phyloP scores from a whole-genome alignment of 768 basidiomycete species.

The Clitopilus hobsonii region DNA sequence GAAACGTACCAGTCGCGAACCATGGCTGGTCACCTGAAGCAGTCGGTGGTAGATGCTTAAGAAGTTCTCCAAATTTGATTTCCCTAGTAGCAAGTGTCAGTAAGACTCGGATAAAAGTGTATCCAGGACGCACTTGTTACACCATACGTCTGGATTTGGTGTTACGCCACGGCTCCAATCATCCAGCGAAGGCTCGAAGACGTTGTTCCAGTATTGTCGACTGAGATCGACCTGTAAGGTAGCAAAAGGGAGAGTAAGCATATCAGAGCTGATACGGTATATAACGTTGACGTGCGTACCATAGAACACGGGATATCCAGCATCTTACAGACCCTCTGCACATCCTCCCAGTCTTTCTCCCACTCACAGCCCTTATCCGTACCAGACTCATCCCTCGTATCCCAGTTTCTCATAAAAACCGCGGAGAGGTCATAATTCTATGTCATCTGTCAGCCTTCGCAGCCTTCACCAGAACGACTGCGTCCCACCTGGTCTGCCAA shows the following conservation, averaged over 20 bases:
- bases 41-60: conserved; percentile 49
- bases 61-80: conserved; percentile 86
- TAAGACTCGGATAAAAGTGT: too few relatives aligned
- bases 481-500: conserved; percentile 58
- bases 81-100: conserved; percentile 43
- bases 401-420: conserved; percentile 97
- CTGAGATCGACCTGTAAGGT: conserved; percentile 91
- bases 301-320: conserved; percentile 71
- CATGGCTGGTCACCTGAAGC: conserved; percentile 38
- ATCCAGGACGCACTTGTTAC: conserved; percentile 79
- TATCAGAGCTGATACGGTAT: conserved; percentile 2
- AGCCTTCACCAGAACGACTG: not conserved
- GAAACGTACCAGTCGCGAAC: conserved; percentile 73
- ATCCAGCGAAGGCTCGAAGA: conserved; percentile 82
- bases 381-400: conserved; percentile 76
- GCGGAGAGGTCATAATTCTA: conserved; percentile 83
- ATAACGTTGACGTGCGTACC: conserved; percentile 33
- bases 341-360: conserved; percentile 94
- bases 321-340: conserved; percentile 70
- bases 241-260: conserved; percentile 3
- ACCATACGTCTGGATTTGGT: conserved; percentile 92
- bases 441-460: not conserved
- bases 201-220: conserved; percentile 84
- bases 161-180: conserved; percentile 77
- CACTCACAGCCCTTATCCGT: conserved; percentile 87